phyloP scores from a whole-genome alignment of 2,329 filamentous ascomycete species.

The Pseudocercospora eumusae region DNA sequence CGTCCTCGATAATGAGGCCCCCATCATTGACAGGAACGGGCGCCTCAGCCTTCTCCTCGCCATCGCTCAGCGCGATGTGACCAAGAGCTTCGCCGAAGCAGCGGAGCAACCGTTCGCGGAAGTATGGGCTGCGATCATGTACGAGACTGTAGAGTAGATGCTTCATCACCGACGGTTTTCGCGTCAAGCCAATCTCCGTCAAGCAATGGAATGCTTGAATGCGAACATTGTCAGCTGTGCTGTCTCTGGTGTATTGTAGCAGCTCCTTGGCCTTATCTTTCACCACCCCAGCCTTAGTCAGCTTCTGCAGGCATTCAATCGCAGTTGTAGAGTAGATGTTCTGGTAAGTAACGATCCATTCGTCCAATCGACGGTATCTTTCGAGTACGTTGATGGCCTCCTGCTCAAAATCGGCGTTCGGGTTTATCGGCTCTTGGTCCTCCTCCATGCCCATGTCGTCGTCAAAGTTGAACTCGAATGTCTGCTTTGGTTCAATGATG shows the following conservation, averaged over 20 bases:
- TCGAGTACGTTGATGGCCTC: slow-evolving; percentile 63
- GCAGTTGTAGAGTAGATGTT: slow-evolving; percentile 65
- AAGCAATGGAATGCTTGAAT: slow-evolving; percentile 61
- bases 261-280: slow-evolving; percentile 59
- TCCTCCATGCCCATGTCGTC: slow-evolving; percentile 50
- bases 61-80: slow-evolving; percentile 59
- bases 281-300: slow-evolving; percentile 57
- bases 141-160: slow-evolving; percentile 61
- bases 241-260: slow-evolving; percentile 61
- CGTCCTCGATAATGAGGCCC: slow-evolving; percentile 60
- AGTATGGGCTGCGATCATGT: slow-evolving; percentile 59
- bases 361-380: slow-evolving; percentile 64
- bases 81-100: slow-evolving; percentile 59
- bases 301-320: slow-evolving; percentile 58
- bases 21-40: slow-evolving; percentile 42
- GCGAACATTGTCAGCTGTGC: slow-evolving; percentile 62
- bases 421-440: slow-evolving; percentile 44
- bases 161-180: slow-evolving; percentile 53
- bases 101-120: slow-evolving; percentile 55
- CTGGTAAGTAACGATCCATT: slow-evolving; percentile 67
- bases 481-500: slow-evolving; percentile 28
- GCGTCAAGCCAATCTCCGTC: slow-evolving; percentile 57
- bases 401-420: slow-evolving; percentile 57
- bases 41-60: slow-evolving; percentile 38
- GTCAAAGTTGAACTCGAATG: slow-evolving; percentile 45